Evolutionary conservation across 2,329 filamentous ascomycete species (phyloP), one percentile per base, ranked within the genome.

Genomic region (Aquanectria penicillioides): DNA sequence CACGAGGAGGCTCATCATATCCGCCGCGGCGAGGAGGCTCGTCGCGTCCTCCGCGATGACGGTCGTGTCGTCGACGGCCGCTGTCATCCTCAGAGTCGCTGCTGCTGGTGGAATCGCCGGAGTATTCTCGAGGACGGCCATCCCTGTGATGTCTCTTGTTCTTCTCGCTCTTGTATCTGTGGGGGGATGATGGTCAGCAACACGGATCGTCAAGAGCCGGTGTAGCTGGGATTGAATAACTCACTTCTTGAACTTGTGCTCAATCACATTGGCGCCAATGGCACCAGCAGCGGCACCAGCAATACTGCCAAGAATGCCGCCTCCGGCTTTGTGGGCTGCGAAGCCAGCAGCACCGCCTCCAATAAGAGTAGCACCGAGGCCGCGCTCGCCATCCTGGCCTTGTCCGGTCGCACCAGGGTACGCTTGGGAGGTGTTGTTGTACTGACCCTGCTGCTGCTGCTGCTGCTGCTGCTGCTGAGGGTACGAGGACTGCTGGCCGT

Each of bases 261-360:
- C 79, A 17, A 83, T 50, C 48, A 79, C 62, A 61, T 83, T 83
- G 4, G 83, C 83, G 4, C 78, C 80, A 29, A 84, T 74, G 1
- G 82, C 82, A 31, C 83, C 83, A 10, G 77, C 78, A 4, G 83
- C 74, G 1, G 80, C 75, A 12, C 80, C 80, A 2, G 77, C 81
- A 3, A 83, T 66, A 2, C 81, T 82, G 25, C 80, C 81, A 28
- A 84, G 63, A 23, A 78, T 61, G 15, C 82, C 81, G 36, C 81
- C 81, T 8, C 82, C 83, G 17, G 81, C 72, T 59, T 83, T 78
- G 70, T 85, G 80, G 0, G 80, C 81, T 0, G 81, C 72, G 64
- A 78, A 83, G 6, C 80, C 82, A 18, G 81, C 83, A 2, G 77
- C 81, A 36, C 77, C 80, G 12, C 80, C 78, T 28, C 82, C 82